A percentile compares a stretch with the other conserved stretches of the same genome.
These are phyloP conservation scores for Colletotrichum cuscutae DNA, from an alignment of 2,329 filamentous ascomycete genomes.

Conservation along the genomic window DNA sequence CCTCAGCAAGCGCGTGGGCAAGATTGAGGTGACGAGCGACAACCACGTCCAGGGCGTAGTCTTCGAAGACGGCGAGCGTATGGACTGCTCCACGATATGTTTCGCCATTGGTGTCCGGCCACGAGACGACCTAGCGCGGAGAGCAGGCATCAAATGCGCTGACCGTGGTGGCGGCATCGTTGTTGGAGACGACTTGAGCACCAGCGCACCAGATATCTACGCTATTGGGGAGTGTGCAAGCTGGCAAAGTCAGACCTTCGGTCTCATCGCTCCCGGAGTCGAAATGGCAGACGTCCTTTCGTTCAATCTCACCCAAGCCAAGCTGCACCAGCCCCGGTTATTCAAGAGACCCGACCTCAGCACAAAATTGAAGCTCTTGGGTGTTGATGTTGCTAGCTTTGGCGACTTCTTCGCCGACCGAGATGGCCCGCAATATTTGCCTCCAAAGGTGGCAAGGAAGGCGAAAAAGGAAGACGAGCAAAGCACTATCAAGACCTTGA, in stretches of 20 bases:
- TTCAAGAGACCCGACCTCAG: conserved; percentile 90
- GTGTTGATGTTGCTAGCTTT: conserved; percentile 92
- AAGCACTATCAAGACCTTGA: conserved; percentile 57
- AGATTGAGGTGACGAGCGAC: conserved; percentile 73
- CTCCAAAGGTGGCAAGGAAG: conserved; percentile 62
- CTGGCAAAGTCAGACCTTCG: conserved; percentile 88
- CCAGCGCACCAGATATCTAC: conserved; percentile 79
- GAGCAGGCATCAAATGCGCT: conserved; percentile 77
- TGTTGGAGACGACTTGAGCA: conserved; percentile 73
- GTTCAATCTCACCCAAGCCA: conserved; percentile 89
- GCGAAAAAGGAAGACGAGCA: conserved; percentile 48
- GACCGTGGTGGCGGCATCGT: conserved; percentile 81
- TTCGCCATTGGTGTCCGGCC: conserved; percentile 90
- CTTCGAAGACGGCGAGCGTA: conserved; percentile 83
- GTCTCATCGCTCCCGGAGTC: conserved; percentile 87
- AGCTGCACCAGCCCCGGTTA: conserved; percentile 72
- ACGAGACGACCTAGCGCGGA: conserved; percentile 79
- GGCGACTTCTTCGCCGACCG: conserved; percentile 93
- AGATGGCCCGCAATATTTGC: conserved; percentile 82
- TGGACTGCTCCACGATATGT: conserved; percentile 84
- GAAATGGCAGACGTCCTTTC: conserved; percentile 94
- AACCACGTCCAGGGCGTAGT: conserved; percentile 78
- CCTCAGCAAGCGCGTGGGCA: conserved; percentile 78
- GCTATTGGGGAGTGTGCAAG: conserved; percentile 92
- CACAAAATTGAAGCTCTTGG: conserved; percentile 90